Conservation (phyloP, 1,139 yeast genomes). For the Scheffersomyces illinoinensis region DNA sequence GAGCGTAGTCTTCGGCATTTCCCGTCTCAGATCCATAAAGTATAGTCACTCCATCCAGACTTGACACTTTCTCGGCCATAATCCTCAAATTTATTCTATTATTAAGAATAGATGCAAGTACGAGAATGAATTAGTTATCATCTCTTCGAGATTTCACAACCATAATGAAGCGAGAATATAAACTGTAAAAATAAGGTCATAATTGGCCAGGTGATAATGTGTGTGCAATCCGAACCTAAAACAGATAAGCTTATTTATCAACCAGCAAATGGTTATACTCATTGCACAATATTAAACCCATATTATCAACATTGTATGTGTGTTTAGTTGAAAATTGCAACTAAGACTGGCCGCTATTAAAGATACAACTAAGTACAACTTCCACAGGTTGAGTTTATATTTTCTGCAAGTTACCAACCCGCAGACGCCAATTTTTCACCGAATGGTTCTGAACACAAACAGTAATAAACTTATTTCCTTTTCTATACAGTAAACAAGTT, state of each 20-base stretch:
- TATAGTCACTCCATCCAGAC: slow-evolving; percentile 43
- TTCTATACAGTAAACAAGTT: neutral
- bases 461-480: neutral
- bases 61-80: slow-evolving; percentile 1
- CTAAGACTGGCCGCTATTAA: neutral
- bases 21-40: slow-evolving; percentile 95
- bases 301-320: neutral
- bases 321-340: neutral
- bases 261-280: too few species aligned
- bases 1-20: slow-evolving; percentile 84
- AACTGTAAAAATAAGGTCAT: neutral
- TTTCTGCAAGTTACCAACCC: neutral
- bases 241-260: too few species aligned
- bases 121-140: neutral
- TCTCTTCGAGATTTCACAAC: neutral
- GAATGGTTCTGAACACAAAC: neutral
- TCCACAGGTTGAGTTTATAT: neutral
- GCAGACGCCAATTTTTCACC: neutral
- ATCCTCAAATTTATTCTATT: neutral
- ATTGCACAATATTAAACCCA: neutral
- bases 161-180: neutral
- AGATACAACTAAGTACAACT: neutral
- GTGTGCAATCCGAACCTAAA: too few species aligned
- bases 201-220: too few species aligned
- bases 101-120: too few species aligned